Percentiles rank a stretch among this genome's conserved stretches.
phyloP scores from a whole-genome alignment of 140 eudicot species.

The Ambrosia hybrid region DNA sequence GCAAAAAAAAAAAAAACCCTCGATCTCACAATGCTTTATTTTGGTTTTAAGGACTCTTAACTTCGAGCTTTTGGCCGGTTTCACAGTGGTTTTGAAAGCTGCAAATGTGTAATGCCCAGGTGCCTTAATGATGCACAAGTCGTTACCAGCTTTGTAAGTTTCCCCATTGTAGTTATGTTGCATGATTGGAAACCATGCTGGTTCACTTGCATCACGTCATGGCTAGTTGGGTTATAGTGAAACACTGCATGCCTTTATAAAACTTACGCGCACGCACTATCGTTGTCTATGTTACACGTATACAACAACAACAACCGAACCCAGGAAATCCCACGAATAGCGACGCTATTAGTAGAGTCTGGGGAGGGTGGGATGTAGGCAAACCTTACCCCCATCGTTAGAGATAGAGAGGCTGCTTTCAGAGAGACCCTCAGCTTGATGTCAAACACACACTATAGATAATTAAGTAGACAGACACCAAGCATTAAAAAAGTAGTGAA shows the following conservation, averaged over 20 bases:
- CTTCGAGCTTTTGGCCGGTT: constrained; percentile 68
- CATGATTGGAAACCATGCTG: constrained; percentile 43
- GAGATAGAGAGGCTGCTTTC: too few relatives aligned
- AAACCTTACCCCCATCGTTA: too few relatives aligned
- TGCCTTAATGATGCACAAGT: constrained; percentile 45
- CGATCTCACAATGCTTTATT: too few relatives aligned
- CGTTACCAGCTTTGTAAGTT: constrained; percentile 54
- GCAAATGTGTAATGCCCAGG: constrained; percentile 62
- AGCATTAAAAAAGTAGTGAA: too few relatives aligned
- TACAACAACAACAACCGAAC: too few relatives aligned
- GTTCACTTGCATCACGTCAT: constrained; percentile 61
- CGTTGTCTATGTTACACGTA: not conserved
- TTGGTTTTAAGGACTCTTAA: constrained; percentile 43
- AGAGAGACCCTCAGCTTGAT: too few relatives aligned
- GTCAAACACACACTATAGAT: too few relatives aligned
- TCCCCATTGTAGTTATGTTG: constrained; percentile 37
- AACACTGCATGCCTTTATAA: constrained; percentile 36
- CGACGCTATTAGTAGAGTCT: too few relatives aligned
- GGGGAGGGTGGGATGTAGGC: too few relatives aligned
- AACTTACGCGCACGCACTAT: not conserved
- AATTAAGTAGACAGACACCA: too few relatives aligned
- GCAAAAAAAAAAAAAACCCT: too few relatives aligned
- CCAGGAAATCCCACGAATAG: too few relatives aligned
- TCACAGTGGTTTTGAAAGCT: constrained; percentile 70
- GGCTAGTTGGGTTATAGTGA: constrained; percentile 39